A percentile compares a stretch with the other conserved stretches of the same genome.
Evolutionary conservation across 2,329 filamentous ascomycete species (phyloP).

Genomic region (Pseudogymnoascus sp.): DNA sequence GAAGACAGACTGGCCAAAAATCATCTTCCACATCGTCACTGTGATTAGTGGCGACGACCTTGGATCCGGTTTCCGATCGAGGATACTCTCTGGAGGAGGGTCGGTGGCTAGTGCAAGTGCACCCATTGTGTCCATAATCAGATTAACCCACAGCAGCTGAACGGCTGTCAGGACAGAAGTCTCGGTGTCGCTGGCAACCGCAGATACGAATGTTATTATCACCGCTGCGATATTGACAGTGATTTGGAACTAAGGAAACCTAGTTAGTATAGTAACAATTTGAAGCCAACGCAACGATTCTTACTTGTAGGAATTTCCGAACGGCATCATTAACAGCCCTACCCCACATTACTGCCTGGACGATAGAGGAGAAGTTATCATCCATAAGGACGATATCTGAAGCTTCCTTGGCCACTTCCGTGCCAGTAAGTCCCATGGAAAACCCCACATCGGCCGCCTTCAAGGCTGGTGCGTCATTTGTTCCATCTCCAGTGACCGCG

Average conservation of each 20-base stretch:
- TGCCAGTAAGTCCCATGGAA: slow-evolving; percentile 77
- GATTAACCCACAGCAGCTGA: slow-evolving; percentile 59
- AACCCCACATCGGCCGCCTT: slow-evolving; percentile 77
- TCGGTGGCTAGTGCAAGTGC: slow-evolving; percentile 57
- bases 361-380: slow-evolving; percentile 79
- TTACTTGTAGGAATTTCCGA: slow-evolving; percentile 55
- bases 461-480: slow-evolving; percentile 73
- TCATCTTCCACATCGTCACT: slow-evolving; percentile 56
- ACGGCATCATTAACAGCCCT: slow-evolving; percentile 68
- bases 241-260: slow-evolving; percentile 45
- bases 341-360: slow-evolving; percentile 75
- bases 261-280: slow-evolving; percentile 3
- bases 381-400: slow-evolving; percentile 82
- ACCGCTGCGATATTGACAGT: slow-evolving; percentile 64
- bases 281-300: no score
- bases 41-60: slow-evolving; percentile 38
- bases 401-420: slow-evolving; percentile 32
- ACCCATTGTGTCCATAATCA: slow-evolving; percentile 62
- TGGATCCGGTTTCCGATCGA: slow-evolving; percentile 44
- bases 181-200: slow-evolving; percentile 46
- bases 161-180: slow-evolving; percentile 55
- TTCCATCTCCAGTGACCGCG: slow-evolving; percentile 75
- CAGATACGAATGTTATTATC: slow-evolving; percentile 55
- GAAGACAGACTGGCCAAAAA: slow-evolving; percentile 50
- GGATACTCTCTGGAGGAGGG: slow-evolving; percentile 46